Base-by-base conservation (phyloP, 257 asterid species). In the Fraxinus americana region DNA sequence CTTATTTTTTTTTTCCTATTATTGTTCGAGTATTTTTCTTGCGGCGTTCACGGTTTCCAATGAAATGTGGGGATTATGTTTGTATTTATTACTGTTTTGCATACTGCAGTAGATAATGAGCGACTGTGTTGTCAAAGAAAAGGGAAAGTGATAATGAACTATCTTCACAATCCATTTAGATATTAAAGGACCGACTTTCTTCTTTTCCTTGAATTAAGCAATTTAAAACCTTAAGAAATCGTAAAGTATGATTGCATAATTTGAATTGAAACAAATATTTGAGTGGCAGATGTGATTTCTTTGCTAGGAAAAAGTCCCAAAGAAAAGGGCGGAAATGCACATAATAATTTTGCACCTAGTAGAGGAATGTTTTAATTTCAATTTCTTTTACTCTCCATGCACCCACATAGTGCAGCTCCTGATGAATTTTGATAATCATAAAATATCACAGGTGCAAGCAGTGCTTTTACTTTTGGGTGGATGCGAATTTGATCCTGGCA, bases 401-500 rank as follows among this genome's bases (percentile, higher is more conserved):
- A 34, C 23, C 17, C 13, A 41, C 14, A 2, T 8, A 57, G 71
- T 52, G 54, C 23, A 54, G 9, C 45, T 32, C 34, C 30, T n/a
- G 29, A 32, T 52, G 38, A 2, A 19, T 9, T 4, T 34, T 59
- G 12, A 34, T 32, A 17, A 17, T 54, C 25, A 14, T 39, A 63
- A 25, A 43, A 71, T 71, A 36, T 69, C 52, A 70, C 69, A 87
- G 89, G 84, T 87, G 39, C 85, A 85, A 67, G 84, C 78, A 0
- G 83, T 85, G 70, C 80, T 87, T 66, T 73, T 77, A 66, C 89
- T 87, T 78, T 79, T 87, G 79, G 88, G 87, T 69, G 88, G 84
- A 57, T 71, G 73, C 75, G 82, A 87, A 73, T 83, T 80, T 67
- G 50, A 69, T 63, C 81, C 84, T 7, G 79, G 84, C 21, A 41